Conservation (phyloP, 805 yeast genomes). For the Candida nonsorbophila region DNA sequence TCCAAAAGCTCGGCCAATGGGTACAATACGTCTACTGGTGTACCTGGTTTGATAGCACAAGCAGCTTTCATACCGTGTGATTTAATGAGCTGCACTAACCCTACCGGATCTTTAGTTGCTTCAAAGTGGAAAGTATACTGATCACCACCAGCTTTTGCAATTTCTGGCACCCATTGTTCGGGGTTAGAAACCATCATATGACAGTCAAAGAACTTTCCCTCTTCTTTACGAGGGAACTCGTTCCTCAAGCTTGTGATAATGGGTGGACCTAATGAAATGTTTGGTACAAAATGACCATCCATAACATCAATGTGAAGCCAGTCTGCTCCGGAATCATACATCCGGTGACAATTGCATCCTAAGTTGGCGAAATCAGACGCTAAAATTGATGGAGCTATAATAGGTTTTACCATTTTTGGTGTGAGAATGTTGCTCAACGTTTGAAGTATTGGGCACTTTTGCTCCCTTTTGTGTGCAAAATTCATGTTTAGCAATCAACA, state of each 20-base stretch:
- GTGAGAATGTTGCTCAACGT: neutral
- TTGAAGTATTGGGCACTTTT: too few species aligned
- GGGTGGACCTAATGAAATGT: constrained; percentile 91
- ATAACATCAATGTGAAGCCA: constrained; percentile 98
- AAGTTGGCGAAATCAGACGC: constrained; percentile 89
- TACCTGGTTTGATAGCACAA: constrained; percentile 90
- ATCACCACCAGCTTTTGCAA: constrained; percentile 92
- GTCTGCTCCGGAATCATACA: constrained; percentile 78
- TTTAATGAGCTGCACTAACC: constrained; percentile 71
- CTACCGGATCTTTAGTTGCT: constrained; percentile 74
- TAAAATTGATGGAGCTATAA: constrained; percentile 90
- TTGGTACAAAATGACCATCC: constrained; percentile 99
- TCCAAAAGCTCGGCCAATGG: constrained; percentile 76
- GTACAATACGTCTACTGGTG: constrained; percentile 76
- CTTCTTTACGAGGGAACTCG: constrained; percentile 62
- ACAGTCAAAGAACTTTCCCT: constrained; percentile 71
- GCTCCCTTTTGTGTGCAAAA: too few species aligned
- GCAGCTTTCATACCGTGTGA: constrained; percentile 86
- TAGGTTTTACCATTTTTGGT: constrained; percentile 61
- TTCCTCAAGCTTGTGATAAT: constrained; percentile 73
- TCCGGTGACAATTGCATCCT: constrained; percentile 80
- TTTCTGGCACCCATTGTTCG: constrained; percentile 87
- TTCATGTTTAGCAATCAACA: too few species aligned
- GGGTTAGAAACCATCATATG: constrained; percentile 98
- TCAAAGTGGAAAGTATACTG: constrained; percentile 96